Evolutionary conservation across 805 yeast genomes (phyloP).

Genomic region (Lipomyces spencermartinsiae): DNA sequence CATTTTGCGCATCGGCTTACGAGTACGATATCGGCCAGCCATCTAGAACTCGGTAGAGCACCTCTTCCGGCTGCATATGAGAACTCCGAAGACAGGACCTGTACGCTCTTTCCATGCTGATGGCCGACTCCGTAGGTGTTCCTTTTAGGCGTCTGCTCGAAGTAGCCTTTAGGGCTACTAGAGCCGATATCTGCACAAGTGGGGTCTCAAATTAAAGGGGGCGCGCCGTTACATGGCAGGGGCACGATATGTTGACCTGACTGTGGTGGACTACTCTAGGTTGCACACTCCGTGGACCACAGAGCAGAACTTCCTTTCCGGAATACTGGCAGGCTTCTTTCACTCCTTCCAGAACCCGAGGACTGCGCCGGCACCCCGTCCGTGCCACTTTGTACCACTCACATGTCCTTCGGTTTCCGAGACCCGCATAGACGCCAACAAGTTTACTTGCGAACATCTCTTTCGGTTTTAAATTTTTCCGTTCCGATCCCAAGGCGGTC

Average conservation of each 20-base stretch:
- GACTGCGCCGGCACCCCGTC: neutral
- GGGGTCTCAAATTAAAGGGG: conserved; percentile 1
- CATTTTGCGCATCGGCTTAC: no score
- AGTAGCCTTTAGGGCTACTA: neutral
- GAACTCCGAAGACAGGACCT: no score
- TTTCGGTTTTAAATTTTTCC: neutral
- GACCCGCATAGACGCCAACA: neutral
- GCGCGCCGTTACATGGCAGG: neutral
- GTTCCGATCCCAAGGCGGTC: neutral
- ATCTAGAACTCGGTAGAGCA: no score
- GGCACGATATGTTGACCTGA: neutral
- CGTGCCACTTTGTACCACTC: neutral
- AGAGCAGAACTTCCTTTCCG: neutral
- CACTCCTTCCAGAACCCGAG: neutral
- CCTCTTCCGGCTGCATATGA: no score
- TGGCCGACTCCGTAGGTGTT: no score
- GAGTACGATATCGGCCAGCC: no score
- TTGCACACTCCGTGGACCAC: neutral
- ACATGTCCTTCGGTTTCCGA: neutral
- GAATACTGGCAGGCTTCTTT: neutral
- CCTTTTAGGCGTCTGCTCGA: no score
- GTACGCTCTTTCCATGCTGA: no score
- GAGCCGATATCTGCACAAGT: neutral
- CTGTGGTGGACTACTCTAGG: neutral
- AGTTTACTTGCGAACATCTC: neutral